Conservation (phyloP, 1,284 basidiomycete genomes). For the Prillingera fragicola region DNA sequence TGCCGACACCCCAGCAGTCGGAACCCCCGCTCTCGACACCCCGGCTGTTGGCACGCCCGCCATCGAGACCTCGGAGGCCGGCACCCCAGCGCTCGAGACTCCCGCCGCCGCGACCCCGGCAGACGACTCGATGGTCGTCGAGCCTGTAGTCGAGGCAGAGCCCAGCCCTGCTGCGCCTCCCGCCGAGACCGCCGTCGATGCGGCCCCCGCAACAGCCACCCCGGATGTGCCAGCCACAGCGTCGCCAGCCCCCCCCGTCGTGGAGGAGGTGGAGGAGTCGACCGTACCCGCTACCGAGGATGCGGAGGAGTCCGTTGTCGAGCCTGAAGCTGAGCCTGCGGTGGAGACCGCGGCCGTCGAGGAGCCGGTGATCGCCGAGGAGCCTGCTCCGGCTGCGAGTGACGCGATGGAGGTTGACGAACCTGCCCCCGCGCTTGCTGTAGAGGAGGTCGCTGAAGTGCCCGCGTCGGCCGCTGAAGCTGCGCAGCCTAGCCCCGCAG, state of each 20-base stretch:
- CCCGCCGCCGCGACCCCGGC: neutral
- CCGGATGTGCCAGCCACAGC: neutral
- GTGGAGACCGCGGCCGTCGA: neutral
- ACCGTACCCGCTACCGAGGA: too few relatives aligned
- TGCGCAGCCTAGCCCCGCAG: neutral
- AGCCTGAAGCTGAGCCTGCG: neutral
- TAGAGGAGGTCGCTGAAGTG: too few relatives aligned
- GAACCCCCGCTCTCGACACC: neutral
- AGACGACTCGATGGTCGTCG: neutral
- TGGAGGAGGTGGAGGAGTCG: too few relatives aligned
- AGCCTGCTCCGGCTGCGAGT: too few relatives aligned
- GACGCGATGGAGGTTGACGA: too few relatives aligned
- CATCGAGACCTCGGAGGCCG: neutral
- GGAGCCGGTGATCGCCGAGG: too few relatives aligned
- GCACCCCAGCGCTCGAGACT: neutral
- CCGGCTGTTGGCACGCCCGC: conserved; percentile 1
- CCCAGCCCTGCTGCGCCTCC: too few relatives aligned
- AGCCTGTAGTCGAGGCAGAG: neutral
- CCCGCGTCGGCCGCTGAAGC: neutral
- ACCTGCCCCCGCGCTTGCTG: too few relatives aligned
- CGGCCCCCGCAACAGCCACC: neutral
- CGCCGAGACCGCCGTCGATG: neutral
- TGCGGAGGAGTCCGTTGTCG: neutral
- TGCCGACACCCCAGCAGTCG: conserved; percentile 5
- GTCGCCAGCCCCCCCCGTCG: too few relatives aligned